A percentile compares a stretch with the other conserved stretches of the same genome.
phyloP scores from a whole-genome alignment of 2,329 filamentous ascomycete species.

The Sporothrix pseudoabietina region DNA sequence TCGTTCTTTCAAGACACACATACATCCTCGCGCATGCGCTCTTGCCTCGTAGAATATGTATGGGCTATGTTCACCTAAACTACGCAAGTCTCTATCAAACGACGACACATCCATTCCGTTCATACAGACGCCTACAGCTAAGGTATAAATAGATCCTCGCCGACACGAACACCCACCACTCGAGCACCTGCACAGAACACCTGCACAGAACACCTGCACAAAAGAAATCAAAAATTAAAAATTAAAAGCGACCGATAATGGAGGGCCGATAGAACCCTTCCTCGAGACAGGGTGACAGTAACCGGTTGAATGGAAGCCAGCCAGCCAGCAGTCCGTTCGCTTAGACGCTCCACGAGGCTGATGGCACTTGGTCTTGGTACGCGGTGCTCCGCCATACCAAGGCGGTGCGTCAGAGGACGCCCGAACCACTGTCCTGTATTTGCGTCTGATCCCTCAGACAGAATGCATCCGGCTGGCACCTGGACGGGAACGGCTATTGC shows the following conservation, averaged over 20 bases:
- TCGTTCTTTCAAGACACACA: background rate
- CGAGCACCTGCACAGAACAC: background rate
- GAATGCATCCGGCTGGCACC: conserved; percentile 2
- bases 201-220: background rate
- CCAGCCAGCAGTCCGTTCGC: conserved; percentile 25
- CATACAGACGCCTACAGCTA: background rate
- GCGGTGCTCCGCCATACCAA: conserved; percentile 7
- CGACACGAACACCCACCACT: background rate
- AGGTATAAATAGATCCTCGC: conserved; percentile 4
- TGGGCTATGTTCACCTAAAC: background rate
- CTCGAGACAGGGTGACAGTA: conserved; percentile 18
- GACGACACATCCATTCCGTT: too few species aligned
- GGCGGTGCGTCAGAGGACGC: conserved; percentile 13
- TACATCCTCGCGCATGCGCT: background rate
- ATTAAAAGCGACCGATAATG: background rate
- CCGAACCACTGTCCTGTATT: conserved; percentile 1
- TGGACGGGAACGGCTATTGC: conserved; percentile 16
- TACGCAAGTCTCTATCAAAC: background rate
- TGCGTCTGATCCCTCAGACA: background rate
- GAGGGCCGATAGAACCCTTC: conserved; percentile 6
- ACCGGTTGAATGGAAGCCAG: conserved; percentile 24
- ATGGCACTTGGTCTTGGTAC: conserved; percentile 24
- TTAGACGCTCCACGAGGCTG: conserved; percentile 26
- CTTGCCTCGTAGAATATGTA: background rate
- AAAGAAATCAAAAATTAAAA: background rate